Evolutionary conservation across 2,329 filamentous ascomycete genomes (phyloP), one percentile per base, ranked within the genome.

Genomic region (Diaporthe australafricana): DNA sequence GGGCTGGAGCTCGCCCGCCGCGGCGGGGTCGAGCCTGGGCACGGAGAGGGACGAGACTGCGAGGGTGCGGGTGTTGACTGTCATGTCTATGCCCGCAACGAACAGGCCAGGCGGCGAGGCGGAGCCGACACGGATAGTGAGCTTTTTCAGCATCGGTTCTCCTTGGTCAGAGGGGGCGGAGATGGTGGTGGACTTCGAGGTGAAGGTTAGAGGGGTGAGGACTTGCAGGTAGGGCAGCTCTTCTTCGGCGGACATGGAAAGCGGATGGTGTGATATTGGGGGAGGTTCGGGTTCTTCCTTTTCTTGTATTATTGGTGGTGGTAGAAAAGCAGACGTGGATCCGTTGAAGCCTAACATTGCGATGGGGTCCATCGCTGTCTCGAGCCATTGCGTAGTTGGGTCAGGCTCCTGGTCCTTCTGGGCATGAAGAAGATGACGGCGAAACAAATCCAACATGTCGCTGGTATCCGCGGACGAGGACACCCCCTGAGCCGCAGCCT

Each of bases 191-290:
- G 90, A 83, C 0, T 82, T 85, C 0, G 90, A 91, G 0, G 85
- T 85, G 71, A 93, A 90, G 0, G 84, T 84, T 17, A 96, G 86
- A 0, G 92, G 89, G 0, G 90, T 93, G 76, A 96, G 94, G 11
- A 92, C 85, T 56, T 92, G 88, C 0, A 95, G 85, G 75, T 92
- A 94, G 0, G 92, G 90, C 2, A 93, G 81, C 63, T 92, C 89
- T 72, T 95, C 89, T 0, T 87, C 84, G 1, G 92, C 85, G 0
- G 88, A 86, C 82, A 95, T 85, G 1, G 85, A 85, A 1, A 90
- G 77, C 0, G 92, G 94, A 66, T 89, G 87, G 77, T 95, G 93
- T 1, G 92, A 93, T 9, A 87, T 83, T 0, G 87, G 79, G 2
- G 84, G 82, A 27, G 80, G 80, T 6, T 82, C 77, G 3, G 83